Conservation (phyloP, 257 asterid genomes). For the Cordia subcordata region DNA sequence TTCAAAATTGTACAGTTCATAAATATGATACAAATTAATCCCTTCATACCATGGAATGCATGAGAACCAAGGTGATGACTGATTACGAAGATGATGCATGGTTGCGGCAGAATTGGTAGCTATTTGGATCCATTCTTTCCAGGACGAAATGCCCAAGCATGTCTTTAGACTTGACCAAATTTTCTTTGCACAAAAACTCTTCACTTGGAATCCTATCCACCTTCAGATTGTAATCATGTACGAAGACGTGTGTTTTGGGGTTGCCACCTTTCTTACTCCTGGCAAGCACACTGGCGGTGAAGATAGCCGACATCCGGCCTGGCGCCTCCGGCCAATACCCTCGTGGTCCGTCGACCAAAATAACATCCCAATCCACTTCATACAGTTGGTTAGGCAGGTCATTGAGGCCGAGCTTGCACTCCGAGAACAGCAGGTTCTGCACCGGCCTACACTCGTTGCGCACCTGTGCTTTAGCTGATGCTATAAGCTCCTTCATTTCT, state of each 20-base stretch:
- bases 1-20: slow-evolving; percentile 19
- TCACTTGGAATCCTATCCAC: slow-evolving; percentile 63
- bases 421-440: slow-evolving; percentile 82
- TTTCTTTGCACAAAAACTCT: slow-evolving; percentile 74
- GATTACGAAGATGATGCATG: slow-evolving; percentile 16
- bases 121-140: slow-evolving; percentile 45
- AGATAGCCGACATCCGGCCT: slow-evolving; percentile 88
- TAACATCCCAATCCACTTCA: slow-evolving; percentile 90
- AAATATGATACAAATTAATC: slow-evolving; percentile 1
- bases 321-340: slow-evolving; percentile 93
- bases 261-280: slow-evolving; percentile 69
- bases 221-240: slow-evolving; percentile 65
- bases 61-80: neutral
- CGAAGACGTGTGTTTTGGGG: slow-evolving; percentile 66
- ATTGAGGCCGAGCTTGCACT: slow-evolving; percentile 73
- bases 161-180: slow-evolving; percentile 62
- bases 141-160: slow-evolving; percentile 70
- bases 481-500: slow-evolving; percentile 49
- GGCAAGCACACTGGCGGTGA: slow-evolving; percentile 79
- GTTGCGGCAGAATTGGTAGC: slow-evolving; percentile 51
- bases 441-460: slow-evolving; percentile 82
- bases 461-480: slow-evolving; percentile 45
- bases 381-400: slow-evolving; percentile 86
- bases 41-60: neutral
- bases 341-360: slow-evolving; percentile 76